Evolutionary conservation across 2,329 filamentous ascomycete genomes (phyloP).

Genomic region (Pseudocercospora ulei): DNA sequence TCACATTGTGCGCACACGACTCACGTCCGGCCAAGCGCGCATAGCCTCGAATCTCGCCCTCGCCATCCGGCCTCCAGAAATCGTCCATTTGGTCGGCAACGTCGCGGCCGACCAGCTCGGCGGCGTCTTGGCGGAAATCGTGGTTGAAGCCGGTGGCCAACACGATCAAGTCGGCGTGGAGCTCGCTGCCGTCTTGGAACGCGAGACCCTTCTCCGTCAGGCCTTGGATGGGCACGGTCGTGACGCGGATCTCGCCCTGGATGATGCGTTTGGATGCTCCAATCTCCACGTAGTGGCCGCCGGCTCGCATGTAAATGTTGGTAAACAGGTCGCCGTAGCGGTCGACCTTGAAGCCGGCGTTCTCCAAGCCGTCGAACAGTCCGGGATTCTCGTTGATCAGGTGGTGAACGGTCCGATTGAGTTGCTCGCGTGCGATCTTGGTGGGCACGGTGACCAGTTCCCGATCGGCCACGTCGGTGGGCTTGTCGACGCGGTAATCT

Average conservation of each 20-base stretch:
- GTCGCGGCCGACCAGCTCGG: constrained; percentile 37
- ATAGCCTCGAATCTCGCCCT: constrained; percentile 42
- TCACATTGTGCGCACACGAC: constrained; percentile 19
- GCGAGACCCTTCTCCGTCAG: constrained; percentile 37
- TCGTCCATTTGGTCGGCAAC: constrained; percentile 38
- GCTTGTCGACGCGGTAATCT: constrained; percentile 21
- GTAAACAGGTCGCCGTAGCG: constrained; percentile 34
- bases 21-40: constrained; percentile 36
- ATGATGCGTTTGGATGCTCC: constrained; percentile 39
- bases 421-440: constrained; percentile 29
- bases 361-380: constrained; percentile 37
- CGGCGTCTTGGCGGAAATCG: constrained; percentile 38
- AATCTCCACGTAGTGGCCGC: constrained; percentile 44
- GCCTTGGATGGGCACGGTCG: constrained; percentile 34
- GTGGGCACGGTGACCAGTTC: constrained; percentile 27
- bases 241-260: constrained; percentile 41
- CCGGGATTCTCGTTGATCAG: constrained; percentile 33
- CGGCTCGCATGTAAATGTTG: constrained; percentile 38
- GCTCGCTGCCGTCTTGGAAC: constrained; percentile 39
- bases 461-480: constrained; percentile 22
- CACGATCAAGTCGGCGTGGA: constrained; percentile 42
- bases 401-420: constrained; percentile 28
- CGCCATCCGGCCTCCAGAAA: constrained; percentile 41
- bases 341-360: constrained; percentile 39
- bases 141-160: constrained; percentile 42